Conservation (phyloP, 164 flowering plant genomes). For the Buxus sempervirens region DNA sequence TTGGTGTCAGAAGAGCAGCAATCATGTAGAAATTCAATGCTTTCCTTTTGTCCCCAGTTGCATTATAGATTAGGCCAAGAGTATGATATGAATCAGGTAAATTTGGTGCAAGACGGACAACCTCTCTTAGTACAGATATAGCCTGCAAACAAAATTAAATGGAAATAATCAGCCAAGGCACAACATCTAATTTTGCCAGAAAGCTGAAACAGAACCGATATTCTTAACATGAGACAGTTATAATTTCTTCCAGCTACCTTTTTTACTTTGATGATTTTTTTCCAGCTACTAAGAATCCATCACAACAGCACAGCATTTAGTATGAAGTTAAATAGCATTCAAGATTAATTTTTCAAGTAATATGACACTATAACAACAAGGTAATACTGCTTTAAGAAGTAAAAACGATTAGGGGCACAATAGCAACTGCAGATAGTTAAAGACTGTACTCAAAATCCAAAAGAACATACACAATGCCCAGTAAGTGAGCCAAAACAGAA, state of each 20-base stretch:
- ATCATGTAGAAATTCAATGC: constrained; percentile 59
- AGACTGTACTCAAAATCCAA: no score
- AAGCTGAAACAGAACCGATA: background rate
- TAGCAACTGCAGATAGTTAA: no score
- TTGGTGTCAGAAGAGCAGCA: constrained; percentile 61
- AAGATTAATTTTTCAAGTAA: no score
- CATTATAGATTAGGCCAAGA: constrained; percentile 60
- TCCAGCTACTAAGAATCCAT: background rate
- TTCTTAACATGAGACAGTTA: background rate
- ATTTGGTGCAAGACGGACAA: constrained; percentile 59
- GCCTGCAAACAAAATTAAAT: constrained; percentile 31
- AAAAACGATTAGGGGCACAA: no score
- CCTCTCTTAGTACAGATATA: constrained; percentile 42
- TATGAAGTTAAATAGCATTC: no score
- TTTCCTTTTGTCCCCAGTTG: constrained; percentile 43
- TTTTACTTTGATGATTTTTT: no score
- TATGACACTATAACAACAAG: no score
- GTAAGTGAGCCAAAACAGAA: no score
- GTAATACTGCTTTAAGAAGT: no score
- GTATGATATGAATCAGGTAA: constrained; percentile 61
- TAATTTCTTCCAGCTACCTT: background rate
- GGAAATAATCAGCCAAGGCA: background rate
- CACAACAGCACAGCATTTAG: no score
- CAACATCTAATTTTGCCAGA: background rate
- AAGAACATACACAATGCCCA: no score